Percentiles rank a stretch among this genome's conserved stretches.
phyloP scores from a whole-genome alignment of 441 rosid species.

The Omphalea diandra region DNA sequence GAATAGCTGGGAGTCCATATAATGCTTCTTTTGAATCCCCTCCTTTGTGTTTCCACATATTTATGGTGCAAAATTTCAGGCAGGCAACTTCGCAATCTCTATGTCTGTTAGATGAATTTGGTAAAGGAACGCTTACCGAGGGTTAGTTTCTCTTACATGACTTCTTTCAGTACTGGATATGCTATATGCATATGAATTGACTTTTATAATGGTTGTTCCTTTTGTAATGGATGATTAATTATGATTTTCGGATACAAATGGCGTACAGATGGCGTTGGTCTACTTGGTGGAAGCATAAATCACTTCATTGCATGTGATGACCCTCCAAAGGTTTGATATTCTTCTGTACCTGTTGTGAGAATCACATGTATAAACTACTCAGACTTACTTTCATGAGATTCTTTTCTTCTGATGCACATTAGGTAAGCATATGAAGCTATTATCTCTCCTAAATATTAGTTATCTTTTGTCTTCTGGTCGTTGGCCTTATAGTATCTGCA shows the following conservation, averaged over 20 bases:
- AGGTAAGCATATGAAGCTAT: neutral
- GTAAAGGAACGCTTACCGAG: slow-evolving; percentile 98
- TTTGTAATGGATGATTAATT: slow-evolving; percentile 16
- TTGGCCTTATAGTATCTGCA: neutral
- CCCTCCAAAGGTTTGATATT: slow-evolving; percentile 83
- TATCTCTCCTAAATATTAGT: neutral
- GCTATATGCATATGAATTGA: neutral
- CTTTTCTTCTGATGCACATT: neutral
- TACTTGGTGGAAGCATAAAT: slow-evolving; percentile 91
- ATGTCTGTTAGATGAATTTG: slow-evolving; percentile 96
- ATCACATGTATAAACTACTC: neutral
- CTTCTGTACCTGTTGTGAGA: slow-evolving; percentile 17
- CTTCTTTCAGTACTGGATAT: slow-evolving; percentile 2
- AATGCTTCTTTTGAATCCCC: slow-evolving; percentile 1
- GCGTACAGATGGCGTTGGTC: slow-evolving; percentile 88
- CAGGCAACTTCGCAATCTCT: slow-evolving; percentile 91
- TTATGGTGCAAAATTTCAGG: slow-evolving; percentile 47
- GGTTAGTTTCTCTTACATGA: slow-evolving; percentile 43
- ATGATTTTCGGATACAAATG: slow-evolving; percentile 13
- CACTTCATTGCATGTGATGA: slow-evolving; percentile 59
- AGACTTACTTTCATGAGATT: neutral
- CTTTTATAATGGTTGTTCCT: neutral
- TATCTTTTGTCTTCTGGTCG: neutral
- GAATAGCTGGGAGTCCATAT: neutral
- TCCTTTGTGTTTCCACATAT: slow-evolving; percentile 11